phyloP scores from a whole-genome alignment of 2,329 filamentous ascomycete genomes.

The Neonectria punicea region DNA sequence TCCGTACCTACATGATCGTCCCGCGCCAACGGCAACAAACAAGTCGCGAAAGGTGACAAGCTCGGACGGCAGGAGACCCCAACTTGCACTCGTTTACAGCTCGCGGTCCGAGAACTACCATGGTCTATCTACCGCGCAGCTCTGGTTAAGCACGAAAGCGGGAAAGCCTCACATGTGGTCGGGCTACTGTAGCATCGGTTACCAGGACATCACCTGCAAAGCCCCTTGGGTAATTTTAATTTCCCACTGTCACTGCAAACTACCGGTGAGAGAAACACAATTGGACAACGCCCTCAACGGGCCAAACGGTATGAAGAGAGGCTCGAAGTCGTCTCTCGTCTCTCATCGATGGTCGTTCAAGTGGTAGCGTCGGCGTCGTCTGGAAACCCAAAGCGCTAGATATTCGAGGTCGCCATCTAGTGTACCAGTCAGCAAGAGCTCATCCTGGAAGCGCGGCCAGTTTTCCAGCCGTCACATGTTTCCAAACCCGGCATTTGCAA shows the following conservation, averaged over 20 bases:
- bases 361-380: slow-evolving; percentile 1
- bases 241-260: slow-evolving; percentile 4
- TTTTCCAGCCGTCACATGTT: slow-evolving; percentile 6
- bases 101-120: not conserved
- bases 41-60: not conserved
- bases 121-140: not conserved
- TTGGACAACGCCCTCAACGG: not conserved
- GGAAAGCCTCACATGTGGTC: slow-evolving; percentile 17
- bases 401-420: not conserved
- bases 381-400: not conserved
- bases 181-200: slow-evolving; percentile 33
- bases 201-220: slow-evolving; percentile 26
- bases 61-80: not conserved
- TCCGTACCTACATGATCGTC: slow-evolving; percentile 40
- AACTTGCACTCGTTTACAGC: slow-evolving; percentile 8
- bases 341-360: not conserved
- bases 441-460: not conserved
- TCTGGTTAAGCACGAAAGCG: slow-evolving; percentile 9
- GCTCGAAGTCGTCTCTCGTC: not conserved
- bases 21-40: slow-evolving; percentile 28
- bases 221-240: slow-evolving; percentile 42
- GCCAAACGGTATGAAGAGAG: slow-evolving; percentile 1
- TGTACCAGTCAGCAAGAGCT: not conserved
- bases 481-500: not conserved
- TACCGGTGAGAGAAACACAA: slow-evolving; percentile 8